A percentile compares a stretch with the other conserved stretches of the same genome.
Evolutionary conservation across 1,139 yeast genomes (phyloP).

Genomic region (Candida pseudoviswanathii): DNA sequence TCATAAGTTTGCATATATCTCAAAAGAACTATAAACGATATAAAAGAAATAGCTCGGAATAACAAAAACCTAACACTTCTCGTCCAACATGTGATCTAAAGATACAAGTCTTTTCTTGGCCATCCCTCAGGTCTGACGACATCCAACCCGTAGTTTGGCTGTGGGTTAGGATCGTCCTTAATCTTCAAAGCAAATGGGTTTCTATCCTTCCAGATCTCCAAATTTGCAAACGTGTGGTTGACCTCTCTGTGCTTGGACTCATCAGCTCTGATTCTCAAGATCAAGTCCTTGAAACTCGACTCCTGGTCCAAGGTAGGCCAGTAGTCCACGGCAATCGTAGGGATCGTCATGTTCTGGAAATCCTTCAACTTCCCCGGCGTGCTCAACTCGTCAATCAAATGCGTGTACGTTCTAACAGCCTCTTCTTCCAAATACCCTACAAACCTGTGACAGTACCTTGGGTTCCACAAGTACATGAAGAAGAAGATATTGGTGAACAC

Average conservation of each 20-base stretch:
- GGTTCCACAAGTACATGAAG: constrained; percentile 58
- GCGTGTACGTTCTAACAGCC: constrained; percentile 72
- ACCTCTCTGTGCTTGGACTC: constrained; percentile 80
- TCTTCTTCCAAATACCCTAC: constrained; percentile 83
- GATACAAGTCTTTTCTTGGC: constrained; percentile 56
- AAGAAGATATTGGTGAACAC: constrained; percentile 70
- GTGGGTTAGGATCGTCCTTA: constrained; percentile 41
- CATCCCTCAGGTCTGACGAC: constrained; percentile 57
- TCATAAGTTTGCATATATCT: no score
- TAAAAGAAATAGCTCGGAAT: neutral
- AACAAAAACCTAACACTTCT: neutral
- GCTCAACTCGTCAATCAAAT: constrained; percentile 56
- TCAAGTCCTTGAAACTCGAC: constrained; percentile 60
- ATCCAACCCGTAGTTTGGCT: constrained; percentile 57
- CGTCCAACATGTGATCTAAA: constrained; percentile 4
- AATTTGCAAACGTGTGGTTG: constrained; percentile 73
- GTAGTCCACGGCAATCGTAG: constrained; percentile 62
- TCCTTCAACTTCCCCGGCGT: constrained; percentile 54
- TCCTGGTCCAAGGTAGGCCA: constrained; percentile 56
- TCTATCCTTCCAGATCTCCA: constrained; percentile 55
- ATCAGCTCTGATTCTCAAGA: constrained; percentile 60
- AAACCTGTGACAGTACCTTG: constrained; percentile 71
- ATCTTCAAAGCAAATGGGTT: constrained; percentile 67
- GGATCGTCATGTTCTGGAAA: constrained; percentile 47
- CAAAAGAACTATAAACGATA: neutral